A percentile compares a stretch with the other conserved stretches of the same genome.
These are phyloP conservation scores for Blakeslea trispora DNA, from an alignment of 371 early-diverging fungal species.

Conservation along the genomic window DNA sequence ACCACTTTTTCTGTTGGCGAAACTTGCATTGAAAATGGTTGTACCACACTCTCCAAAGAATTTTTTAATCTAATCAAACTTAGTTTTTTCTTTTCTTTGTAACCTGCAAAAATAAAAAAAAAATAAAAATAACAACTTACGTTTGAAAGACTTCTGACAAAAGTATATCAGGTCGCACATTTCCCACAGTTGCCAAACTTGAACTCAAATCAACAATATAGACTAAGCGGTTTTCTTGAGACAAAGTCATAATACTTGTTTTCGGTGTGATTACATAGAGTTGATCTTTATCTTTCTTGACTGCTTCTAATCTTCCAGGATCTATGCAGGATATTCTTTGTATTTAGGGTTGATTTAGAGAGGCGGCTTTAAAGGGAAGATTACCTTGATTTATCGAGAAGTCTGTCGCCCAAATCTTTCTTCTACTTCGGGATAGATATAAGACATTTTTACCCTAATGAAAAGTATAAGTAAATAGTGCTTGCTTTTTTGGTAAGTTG, in stretches of 20 bases:
- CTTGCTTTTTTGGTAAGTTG: background rate
- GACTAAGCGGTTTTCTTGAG: constrained; percentile 65
- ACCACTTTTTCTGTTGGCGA: constrained; percentile 34
- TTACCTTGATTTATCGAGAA: constrained; percentile 30
- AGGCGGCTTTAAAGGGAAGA: too few species aligned
- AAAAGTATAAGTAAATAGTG: background rate
- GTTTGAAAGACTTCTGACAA: constrained; percentile 60
- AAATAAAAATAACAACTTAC: constrained; percentile 33
- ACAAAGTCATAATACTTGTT: constrained; percentile 63
- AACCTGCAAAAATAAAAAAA: background rate
- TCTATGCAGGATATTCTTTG: background rate
- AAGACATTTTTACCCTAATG: constrained; percentile 34
- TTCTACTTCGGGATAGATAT: constrained; percentile 42
- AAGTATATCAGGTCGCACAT: constrained; percentile 53
- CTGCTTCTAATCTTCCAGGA: constrained; percentile 4
- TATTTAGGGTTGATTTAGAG: constrained; percentile 1
- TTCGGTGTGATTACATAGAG: constrained; percentile 61
- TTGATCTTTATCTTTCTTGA: constrained; percentile 21
- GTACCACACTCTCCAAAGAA: constrained; percentile 45
- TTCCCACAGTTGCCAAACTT: constrained; percentile 72
- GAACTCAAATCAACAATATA: constrained; percentile 77
- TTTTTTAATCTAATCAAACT: constrained; percentile 30
- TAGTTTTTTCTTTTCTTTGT: constrained; percentile 14
- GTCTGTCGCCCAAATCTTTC: constrained; percentile 42
- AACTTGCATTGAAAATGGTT: constrained; percentile 49